Conservation (phyloP, 139 green algal genomes). For the Volvox africanus region DNA sequence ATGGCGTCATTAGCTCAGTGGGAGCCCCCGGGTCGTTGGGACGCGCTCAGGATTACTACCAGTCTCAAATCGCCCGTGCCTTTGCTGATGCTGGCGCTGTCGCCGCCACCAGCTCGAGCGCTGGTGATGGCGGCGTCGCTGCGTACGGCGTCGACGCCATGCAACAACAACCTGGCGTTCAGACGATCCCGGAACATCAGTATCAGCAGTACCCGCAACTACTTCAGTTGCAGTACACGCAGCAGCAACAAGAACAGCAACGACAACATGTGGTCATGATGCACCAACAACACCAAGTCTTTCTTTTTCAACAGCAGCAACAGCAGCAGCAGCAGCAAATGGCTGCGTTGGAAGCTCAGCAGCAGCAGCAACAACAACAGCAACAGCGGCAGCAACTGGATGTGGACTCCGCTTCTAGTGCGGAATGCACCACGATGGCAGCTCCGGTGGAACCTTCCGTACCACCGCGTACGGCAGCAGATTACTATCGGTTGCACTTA, state of each 20-base stretch:
- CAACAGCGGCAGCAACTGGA: constrained; percentile 7
- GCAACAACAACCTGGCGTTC: background rate
- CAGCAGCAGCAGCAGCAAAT: constrained; percentile 2
- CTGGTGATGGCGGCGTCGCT: background rate
- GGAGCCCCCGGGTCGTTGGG: background rate
- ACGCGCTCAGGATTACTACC: background rate
- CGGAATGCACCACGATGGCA: background rate
- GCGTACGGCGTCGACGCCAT: background rate
- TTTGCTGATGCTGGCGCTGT: background rate
- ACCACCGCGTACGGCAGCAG: constrained; percentile 13
- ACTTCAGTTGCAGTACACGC: background rate
- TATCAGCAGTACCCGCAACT: too few species aligned
- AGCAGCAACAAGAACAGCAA: background rate
- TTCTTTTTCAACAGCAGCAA: background rate
- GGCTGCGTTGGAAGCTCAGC: background rate
- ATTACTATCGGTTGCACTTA: constrained; percentile 33
- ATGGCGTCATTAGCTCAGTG: background rate
- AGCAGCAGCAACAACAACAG: constrained; percentile 4
- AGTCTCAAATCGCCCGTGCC: background rate
- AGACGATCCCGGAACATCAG: background rate
- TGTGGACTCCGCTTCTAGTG: background rate
- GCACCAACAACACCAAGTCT: background rate
- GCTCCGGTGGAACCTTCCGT: background rate
- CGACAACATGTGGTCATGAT: background rate
- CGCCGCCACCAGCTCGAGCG: too few species aligned